Evolutionary conservation across 2,329 filamentous ascomycete species (phyloP), one percentile per base, ranked within the genome.

Genomic region (Neurospora sp.): DNA sequence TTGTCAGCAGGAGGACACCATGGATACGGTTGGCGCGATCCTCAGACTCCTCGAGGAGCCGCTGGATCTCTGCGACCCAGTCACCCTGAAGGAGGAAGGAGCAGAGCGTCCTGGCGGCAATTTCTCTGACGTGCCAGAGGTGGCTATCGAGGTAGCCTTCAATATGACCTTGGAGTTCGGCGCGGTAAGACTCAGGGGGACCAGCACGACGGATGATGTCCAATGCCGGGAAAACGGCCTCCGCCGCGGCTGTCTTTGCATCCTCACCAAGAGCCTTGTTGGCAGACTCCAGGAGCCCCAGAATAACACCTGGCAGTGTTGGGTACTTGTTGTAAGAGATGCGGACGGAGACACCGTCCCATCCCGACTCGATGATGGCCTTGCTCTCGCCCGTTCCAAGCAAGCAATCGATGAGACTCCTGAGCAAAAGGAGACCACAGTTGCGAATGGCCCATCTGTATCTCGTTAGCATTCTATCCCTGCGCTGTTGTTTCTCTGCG

Each of bases 401-500:
- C 0, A 96, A 82, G 72, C 87, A 87, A 77, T 96, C 92, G 68
- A 97, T 91, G 5, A 97, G 84, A 72, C 93, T 93, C 69, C 95
- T 89, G 73, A 98, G 89, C 7, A 99, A 87, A 81, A 98, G 91
- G 40, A 98, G 81, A 1, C 93, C 93, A 74, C 93, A 97, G 78
- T 99, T 99, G 0, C 94, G 90, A 70, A 99, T 93, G 0, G 94
- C 93, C 96, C 96, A 99, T 28, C 89, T 92, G 72, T 11, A 17
- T 17, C 19, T 36, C 46, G 39, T 74, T 36, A 71, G 67, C 62
- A 52, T 15, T 74, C 42, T 0, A 1, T 13, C 4, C 39, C 15
- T 8, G 23, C 36, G 13, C 8, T 23, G 39, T 13, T 33, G 13
- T 33, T 2, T 17, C 7, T 36, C 36, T 23, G 8, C 19, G 8